Evolutionary conservation across 768 basidiomycete genomes (phyloP), one percentile per base, ranked within the genome.

Genomic region (Paxillus rubicundulus): DNA sequence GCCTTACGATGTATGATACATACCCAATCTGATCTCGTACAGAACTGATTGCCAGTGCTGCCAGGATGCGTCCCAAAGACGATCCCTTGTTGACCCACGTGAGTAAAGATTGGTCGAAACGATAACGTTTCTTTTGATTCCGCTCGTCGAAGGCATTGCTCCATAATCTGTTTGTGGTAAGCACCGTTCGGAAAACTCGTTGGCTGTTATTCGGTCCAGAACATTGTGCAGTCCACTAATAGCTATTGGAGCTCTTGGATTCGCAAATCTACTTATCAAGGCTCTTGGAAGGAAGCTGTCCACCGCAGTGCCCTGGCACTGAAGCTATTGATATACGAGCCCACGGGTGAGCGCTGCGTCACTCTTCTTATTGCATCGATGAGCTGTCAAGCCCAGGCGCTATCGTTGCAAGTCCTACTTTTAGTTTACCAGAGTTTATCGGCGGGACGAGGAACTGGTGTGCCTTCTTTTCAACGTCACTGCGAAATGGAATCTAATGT

Each of bases 271-370:
- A 92, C 88, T 0, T 99, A 99, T 69, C 80, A 79, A 13, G 97
- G 96, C 0, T 82, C 92, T 14, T 99, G 97, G 97, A 88, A 95
- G 61, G 97, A 99, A 68, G 86, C 89, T 2, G 94, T 98, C 5
- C 84, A 92, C 63, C 82, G 95, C 20, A 93, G 91, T 52, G 96
- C 93, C 1, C 77, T 98, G n/a, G 91, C 93, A 1, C 75, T 98
- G 56, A 98, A 98, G 71, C 78, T 97, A 51, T 76, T 98, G 55
- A 93, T 94, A 41, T 98, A 82, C 62, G 94, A 96, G 65, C 94
- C 93, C 2, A 97, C 91, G 2, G 89, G 87, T 82, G 43, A 9
- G 73, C 27, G 14, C 20, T 40, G 16, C 30, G 21, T 20, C 13
- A 12, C 40, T 4, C 9, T 24, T 24, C 33, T n/a, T 9, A 17